These are phyloP conservation scores for Leishmania guyanensis DNA, from an alignment of 208 protist species.

Conservation along the genomic window DNA sequence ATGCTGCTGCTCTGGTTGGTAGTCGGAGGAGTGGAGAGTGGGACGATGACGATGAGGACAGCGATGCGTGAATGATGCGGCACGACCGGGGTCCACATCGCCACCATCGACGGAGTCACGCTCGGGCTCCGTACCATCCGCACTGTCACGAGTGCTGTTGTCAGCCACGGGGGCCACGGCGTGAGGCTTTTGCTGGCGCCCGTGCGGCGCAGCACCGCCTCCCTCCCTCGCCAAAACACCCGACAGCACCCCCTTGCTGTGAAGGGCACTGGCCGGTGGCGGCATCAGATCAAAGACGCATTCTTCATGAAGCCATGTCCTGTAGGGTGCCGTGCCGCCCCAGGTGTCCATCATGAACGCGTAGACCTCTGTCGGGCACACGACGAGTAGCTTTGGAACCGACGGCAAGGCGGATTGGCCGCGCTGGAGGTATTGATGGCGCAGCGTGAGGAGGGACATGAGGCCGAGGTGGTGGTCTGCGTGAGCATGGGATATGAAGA, in stretches of 20 bases:
- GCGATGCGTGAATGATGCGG: background rate
- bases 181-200: background rate
- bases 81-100: background rate
- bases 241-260: background rate
- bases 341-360: constrained; percentile 64
- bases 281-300: constrained; percentile 43
- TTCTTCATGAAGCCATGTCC: constrained; percentile 49
- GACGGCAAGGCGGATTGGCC: background rate
- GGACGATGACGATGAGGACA: background rate
- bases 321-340: constrained; percentile 42
- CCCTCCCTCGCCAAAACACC: background rate
- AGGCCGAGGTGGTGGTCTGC: constrained; percentile 90
- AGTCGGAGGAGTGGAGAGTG: background rate
- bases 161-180: background rate
- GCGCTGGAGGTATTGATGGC: constrained; percentile 39
- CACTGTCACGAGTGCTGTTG: background rate
- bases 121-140: background rate
- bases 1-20: constrained; percentile 10
- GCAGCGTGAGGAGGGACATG: constrained; percentile 61
- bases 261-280: background rate
- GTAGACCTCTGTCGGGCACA: constrained; percentile 79
- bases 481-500: constrained; percentile 92
- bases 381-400: constrained; percentile 45
- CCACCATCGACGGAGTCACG: background rate
- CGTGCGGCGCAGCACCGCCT: background rate